Base-by-base conservation (phyloP, 2,329 filamentous ascomycete species). In the Trichophyton mentagrophytes region DNA sequence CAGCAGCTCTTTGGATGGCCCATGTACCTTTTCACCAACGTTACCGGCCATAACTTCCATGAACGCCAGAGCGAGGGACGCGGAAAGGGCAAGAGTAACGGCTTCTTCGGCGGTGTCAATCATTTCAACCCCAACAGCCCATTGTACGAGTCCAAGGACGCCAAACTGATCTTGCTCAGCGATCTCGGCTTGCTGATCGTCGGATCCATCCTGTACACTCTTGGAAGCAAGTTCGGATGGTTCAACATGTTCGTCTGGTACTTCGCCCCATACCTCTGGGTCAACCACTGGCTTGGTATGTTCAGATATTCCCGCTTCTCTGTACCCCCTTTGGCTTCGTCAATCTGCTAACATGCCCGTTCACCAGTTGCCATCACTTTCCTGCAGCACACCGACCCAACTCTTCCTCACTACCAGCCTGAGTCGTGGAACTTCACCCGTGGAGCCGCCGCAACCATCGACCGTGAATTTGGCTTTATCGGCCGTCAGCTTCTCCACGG, bases 211-310 rank as follows among this genome's bases (percentile, higher is more conserved):
- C 81, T 96, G 63, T 82, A 82, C 75, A 81, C 80, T 69, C 79
- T 96, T 66, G 85, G 85, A 69, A 85, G 85, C 74, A 88, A 76
- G 61, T 96, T 86, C 68, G 93, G 93, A 70, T 92, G 85, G 80
- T 73, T 79, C 72, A 97, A 96, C 80, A 80, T 97, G 73, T 78
- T 88, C 63, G 87, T 99, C 65, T 97, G 93, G 92, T 99, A 99
- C 78, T 85, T 91, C 70, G 72, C 95, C 62, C 93, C 93, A 42
- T 99, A 97, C 75, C 81, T 96, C 64, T 96, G 92, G 92, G 91
- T 96, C 61, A 95, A 97, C 83, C 90, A 96, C 84, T 97, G 92
- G 92, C 87, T 97, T 61, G 89, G 89, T 93, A 85, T 82, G 88
- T 82, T 46, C 25, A 11, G 13, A 53, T 33, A 13, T 25, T 4